Evolutionary conservation across 2,329 filamentous ascomycete genomes (phyloP).

Genomic region (Pyrenophora graminea): DNA sequence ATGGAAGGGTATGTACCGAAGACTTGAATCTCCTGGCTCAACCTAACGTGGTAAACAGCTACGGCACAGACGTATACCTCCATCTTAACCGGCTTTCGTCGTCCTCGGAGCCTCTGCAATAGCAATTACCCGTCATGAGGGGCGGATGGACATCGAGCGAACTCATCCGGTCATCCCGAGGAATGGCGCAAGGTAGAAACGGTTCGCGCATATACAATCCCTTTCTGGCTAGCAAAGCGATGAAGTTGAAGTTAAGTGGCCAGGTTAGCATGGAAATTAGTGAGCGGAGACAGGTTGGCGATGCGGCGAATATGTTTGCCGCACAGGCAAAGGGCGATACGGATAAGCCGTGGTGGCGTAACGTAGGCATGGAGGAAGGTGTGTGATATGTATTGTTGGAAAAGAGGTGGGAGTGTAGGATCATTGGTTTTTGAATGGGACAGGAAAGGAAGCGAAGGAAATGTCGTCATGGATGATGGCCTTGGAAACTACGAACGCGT

Average conservation of each 20-base stretch:
- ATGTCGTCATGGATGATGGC: neutral
- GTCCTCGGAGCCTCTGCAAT: slow-evolving; percentile 95
- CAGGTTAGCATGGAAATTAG: slow-evolving; percentile 66
- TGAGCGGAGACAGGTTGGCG: slow-evolving; percentile 87
- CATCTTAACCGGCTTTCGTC: slow-evolving; percentile 95
- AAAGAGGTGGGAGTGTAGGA: neutral
- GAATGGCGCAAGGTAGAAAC: slow-evolving; percentile 58
- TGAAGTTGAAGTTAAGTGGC: slow-evolving; percentile 71
- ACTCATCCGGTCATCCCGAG: slow-evolving; percentile 51
- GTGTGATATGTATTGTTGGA: slow-evolving; percentile 34
- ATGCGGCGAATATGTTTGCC: slow-evolving; percentile 73
- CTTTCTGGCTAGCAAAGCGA: slow-evolving; percentile 53
- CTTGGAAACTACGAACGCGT: too few species aligned
- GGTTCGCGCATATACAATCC: slow-evolving; percentile 29
- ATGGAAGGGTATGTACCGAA: slow-evolving; percentile 85
- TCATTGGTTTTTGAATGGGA: neutral
- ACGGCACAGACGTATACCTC: slow-evolving; percentile 97
- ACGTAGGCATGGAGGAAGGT: slow-evolving; percentile 56
- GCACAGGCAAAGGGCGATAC: slow-evolving; percentile 39
- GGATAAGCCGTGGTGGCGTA: slow-evolving; percentile 52
- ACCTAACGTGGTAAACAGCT: slow-evolving; percentile 58
- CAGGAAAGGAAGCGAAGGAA: too few species aligned
- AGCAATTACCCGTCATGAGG: slow-evolving; percentile 86
- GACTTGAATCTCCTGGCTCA: slow-evolving; percentile 13
- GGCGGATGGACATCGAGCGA: slow-evolving; percentile 59